phyloP scores from a whole-genome alignment of 2,329 filamentous ascomycete species.

The Trichoderma oligosporum region DNA sequence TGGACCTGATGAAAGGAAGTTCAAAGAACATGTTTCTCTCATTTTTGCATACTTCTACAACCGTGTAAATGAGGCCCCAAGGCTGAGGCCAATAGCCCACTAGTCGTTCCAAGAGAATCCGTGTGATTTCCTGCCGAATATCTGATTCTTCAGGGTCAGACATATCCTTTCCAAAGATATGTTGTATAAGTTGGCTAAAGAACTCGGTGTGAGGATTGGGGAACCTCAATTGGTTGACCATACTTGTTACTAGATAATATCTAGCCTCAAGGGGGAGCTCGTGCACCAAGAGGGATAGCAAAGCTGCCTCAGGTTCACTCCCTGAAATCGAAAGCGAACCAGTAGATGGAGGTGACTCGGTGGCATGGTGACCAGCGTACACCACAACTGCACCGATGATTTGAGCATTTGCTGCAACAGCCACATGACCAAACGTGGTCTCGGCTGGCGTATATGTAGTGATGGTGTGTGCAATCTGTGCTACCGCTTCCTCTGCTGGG shows the following conservation, averaged over 20 bases:
- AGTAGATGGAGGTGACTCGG: conserved; percentile 56
- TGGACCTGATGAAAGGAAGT: conserved; percentile 83
- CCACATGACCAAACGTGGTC: conserved; percentile 63
- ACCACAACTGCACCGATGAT: conserved; percentile 81
- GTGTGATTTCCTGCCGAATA: conserved; percentile 85
- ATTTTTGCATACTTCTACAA: conserved; percentile 88
- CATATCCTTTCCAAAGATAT: conserved; percentile 76
- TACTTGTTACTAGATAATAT: conserved; percentile 78
- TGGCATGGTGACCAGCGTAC: conserved; percentile 72
- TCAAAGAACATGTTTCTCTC: conserved; percentile 89
- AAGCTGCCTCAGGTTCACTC: conserved; percentile 55
- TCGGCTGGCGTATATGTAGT: conserved; percentile 55
- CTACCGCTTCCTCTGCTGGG: conserved; percentile 67
- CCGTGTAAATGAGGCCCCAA: conserved; percentile 87
- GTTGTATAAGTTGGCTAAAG: conserved; percentile 80
- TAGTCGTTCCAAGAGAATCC: conserved; percentile 82
- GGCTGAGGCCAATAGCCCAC: conserved; percentile 89
- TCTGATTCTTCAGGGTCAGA: conserved; percentile 72
- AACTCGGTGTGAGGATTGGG: conserved; percentile 89
- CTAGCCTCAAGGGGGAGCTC: conserved; percentile 72
- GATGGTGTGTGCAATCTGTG: conserved; percentile 71
- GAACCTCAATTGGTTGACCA: conserved; percentile 88
- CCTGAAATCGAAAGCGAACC: conserved; percentile 49
- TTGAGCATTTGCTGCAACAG: conserved; percentile 63
- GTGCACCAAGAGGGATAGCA: conserved; percentile 73